Conservation (phyloP, 1,284 basidiomycete species). For the Ganoderma lucidum region DNA sequence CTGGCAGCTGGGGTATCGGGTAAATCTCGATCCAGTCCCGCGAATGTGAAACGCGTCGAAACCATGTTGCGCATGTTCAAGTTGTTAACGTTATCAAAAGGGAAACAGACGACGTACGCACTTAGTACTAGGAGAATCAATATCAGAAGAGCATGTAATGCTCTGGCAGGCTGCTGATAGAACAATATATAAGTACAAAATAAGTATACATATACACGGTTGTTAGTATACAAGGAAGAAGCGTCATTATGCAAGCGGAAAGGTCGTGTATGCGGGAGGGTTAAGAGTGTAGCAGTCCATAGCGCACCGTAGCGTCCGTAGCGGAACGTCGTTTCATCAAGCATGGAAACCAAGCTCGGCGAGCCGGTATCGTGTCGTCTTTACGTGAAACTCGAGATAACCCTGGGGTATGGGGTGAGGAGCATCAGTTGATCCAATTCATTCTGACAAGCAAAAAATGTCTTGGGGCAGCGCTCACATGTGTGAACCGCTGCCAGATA, state of each 20-base stretch:
- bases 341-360: slow-evolving; percentile 15
- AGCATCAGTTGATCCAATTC: slow-evolving; percentile 1
- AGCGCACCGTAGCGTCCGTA: background rate
- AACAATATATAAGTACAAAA: background rate
- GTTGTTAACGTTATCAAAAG: background rate
- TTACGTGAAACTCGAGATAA: slow-evolving; percentile 16
- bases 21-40: slow-evolving; percentile 5
- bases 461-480: background rate
- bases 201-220: background rate
- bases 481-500: slow-evolving; percentile 6
- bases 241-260: background rate
- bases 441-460: background rate
- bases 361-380: slow-evolving; percentile 16
- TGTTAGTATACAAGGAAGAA: background rate
- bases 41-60: background rate
- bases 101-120: background rate
- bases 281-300: too few species aligned
- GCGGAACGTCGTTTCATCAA: background rate
- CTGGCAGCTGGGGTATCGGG: background rate
- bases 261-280: background rate
- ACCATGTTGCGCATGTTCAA: background rate
- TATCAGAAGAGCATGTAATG: background rate
- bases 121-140: too few species aligned
- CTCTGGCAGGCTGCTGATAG: background rate
- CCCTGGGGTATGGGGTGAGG: slow-evolving; percentile 1